Percentiles rank a stretch among this genome's conserved stretches.
These are phyloP conservation scores for Hypoxylon sp. DNA, from an alignment of 2,329 filamentous ascomycete species.

Conservation along the genomic window DNA sequence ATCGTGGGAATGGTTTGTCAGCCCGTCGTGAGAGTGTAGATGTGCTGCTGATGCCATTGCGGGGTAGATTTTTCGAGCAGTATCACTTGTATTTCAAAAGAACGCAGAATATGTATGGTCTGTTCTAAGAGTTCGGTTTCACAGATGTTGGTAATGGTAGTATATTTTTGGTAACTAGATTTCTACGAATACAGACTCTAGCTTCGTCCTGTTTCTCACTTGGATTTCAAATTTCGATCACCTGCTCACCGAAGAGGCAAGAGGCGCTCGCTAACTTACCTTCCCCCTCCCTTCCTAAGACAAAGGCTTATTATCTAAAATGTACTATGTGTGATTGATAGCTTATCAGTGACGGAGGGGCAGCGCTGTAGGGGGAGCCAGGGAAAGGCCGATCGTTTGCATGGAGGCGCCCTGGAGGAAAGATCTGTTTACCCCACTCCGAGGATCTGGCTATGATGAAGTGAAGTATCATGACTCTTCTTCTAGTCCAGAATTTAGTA, in stretches of 20 bases:
- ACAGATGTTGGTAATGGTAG: too few species aligned
- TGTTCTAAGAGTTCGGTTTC: too few species aligned
- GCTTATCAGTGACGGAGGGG: constrained; percentile 34
- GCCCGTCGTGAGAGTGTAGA: constrained; percentile 66
- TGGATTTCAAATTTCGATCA: background rate
- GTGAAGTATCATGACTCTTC: too few species aligned
- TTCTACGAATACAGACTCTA: too few species aligned
- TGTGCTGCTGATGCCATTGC: constrained; percentile 50
- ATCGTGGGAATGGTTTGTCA: constrained; percentile 58
- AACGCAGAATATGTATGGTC: background rate
- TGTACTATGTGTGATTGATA: constrained; percentile 1
- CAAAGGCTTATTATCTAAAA: too few species aligned
- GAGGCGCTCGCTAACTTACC: background rate
- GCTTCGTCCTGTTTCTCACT: background rate
- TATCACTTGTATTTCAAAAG: too few species aligned
- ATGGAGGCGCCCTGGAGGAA: constrained; percentile 12
- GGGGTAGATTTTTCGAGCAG: too few species aligned
- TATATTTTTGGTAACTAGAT: too few species aligned
- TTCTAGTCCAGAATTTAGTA: too few species aligned
- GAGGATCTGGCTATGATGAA: too few species aligned
- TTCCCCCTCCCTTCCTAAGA: background rate
- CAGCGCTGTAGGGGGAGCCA: too few species aligned
- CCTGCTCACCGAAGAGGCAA: constrained; percentile 20
- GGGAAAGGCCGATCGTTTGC: constrained; percentile 15
- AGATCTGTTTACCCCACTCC: constrained; percentile 18